Conservation (phyloP, 495 filamentous ascomycete genomes). For the Amphirosellinia nigrospora region DNA sequence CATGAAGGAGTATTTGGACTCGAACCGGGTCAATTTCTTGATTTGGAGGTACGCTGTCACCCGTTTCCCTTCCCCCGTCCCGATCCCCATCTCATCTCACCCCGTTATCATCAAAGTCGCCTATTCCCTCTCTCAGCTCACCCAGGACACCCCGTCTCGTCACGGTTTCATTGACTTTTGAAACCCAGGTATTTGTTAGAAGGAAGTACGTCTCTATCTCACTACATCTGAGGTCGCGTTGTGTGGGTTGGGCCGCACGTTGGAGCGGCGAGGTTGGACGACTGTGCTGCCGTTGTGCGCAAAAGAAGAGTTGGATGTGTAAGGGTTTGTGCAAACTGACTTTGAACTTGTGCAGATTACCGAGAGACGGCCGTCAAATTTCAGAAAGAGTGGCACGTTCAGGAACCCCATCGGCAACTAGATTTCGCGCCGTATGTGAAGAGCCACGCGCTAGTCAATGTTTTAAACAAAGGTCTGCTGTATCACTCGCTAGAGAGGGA, state of each 20-base stretch:
- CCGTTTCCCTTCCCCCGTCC: constrained; percentile 29
- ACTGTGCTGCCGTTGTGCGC: constrained; percentile 26
- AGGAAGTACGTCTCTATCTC: constrained; percentile 70
- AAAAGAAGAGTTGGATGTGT: background rate
- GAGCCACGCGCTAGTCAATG: constrained; percentile 73
- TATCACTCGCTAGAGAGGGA: constrained; percentile 70
- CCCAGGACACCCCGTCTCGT: constrained; percentile 27
- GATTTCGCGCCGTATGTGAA: constrained; percentile 78
- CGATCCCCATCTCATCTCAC: constrained; percentile 44
- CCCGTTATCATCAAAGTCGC: constrained; percentile 28
- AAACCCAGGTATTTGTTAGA: constrained; percentile 80
- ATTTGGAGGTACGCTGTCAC: constrained; percentile 85
- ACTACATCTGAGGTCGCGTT: constrained; percentile 12
- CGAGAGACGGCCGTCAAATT: constrained; percentile 78
- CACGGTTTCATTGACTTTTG: constrained; percentile 43
- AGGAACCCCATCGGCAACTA: constrained; percentile 71
- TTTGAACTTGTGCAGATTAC: constrained; percentile 56
- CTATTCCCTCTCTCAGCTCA: constrained; percentile 17
- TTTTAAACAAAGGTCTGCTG: constrained; percentile 79
- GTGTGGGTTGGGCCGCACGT: constrained; percentile 13
- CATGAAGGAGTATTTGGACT: constrained; percentile 74
- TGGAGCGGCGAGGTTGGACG: constrained; percentile 21
- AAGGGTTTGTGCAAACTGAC: constrained; percentile 38
- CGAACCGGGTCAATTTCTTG: constrained; percentile 96
- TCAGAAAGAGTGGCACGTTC: constrained; percentile 79